Evolutionary conservation across 352 stramenopile species (phyloP).

Genomic region (Globisporangium paddicum): DNA sequence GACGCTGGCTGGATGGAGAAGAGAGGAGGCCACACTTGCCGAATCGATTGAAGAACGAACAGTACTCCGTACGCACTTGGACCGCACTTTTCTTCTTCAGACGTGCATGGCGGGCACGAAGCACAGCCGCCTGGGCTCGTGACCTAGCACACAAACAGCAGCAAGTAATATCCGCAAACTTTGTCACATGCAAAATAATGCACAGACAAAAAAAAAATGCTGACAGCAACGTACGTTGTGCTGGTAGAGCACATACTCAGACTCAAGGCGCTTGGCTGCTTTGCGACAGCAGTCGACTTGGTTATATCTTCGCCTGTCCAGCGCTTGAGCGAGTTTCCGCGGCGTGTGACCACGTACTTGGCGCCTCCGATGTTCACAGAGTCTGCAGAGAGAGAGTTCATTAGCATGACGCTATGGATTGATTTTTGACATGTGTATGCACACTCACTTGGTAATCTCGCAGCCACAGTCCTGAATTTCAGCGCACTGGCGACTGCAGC

Average conservation of each 20-base stretch:
- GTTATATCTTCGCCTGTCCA: slow-evolving; percentile 21
- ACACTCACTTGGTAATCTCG: slow-evolving; percentile 5
- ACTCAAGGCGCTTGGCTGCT: slow-evolving; percentile 3
- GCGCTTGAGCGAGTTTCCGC: slow-evolving; percentile 40
- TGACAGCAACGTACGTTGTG: slow-evolving; percentile 23
- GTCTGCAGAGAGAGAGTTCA: slow-evolving; percentile 16
- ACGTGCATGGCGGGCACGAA: slow-evolving; percentile 39
- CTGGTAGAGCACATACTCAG: slow-evolving; percentile 13
- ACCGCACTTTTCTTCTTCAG: slow-evolving; percentile 23
- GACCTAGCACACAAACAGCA: slow-evolving; percentile 7
- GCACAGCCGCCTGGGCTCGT: slow-evolving; percentile 48
- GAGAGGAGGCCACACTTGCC: slow-evolving; percentile 34
- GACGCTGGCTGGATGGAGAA: not conserved
- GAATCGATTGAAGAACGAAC: slow-evolving; percentile 79
- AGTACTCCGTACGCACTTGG: slow-evolving; percentile 65
- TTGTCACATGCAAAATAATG: too few species aligned
- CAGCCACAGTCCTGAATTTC: not conserved
- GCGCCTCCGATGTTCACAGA: slow-evolving; percentile 39
- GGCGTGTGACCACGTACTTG: slow-evolving; percentile 38
- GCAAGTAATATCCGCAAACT: not conserved
- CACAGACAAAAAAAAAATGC: not conserved
- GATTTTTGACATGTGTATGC: too few species aligned
- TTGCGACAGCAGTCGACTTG: slow-evolving; percentile 10
- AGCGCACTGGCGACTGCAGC: not conserved
- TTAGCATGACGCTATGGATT: too few species aligned